These are phyloP conservation scores for Globisporangium polare DNA, from an alignment of 352 stramenopile genomes.

Conservation along the genomic window DNA sequence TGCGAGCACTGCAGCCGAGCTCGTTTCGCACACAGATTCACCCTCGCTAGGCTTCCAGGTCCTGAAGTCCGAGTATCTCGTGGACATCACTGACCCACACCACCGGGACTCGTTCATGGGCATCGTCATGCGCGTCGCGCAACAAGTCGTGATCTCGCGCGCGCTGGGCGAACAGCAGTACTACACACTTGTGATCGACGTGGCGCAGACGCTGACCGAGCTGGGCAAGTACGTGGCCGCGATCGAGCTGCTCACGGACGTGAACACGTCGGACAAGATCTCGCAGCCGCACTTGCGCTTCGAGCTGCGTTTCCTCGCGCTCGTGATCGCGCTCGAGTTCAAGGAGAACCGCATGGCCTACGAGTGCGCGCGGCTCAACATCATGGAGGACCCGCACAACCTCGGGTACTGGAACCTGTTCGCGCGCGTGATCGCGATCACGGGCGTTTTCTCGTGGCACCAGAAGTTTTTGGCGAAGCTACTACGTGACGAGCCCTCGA, in stretches of 20 bases:
- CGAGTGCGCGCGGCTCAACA: slow-evolving; percentile 82
- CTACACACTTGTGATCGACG: slow-evolving; percentile 77
- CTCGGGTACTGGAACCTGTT: slow-evolving; percentile 86
- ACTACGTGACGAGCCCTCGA: slow-evolving; percentile 67
- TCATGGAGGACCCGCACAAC: slow-evolving; percentile 80
- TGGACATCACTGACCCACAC: slow-evolving; percentile 69
- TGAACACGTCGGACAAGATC: slow-evolving; percentile 87
- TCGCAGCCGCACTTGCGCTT: slow-evolving; percentile 64
- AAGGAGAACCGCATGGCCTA: slow-evolving; percentile 87
- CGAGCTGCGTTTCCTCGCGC: slow-evolving; percentile 74
- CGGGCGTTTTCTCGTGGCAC: slow-evolving; percentile 83
- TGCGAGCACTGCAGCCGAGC: slow-evolving; percentile 40
- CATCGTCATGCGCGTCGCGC: slow-evolving; percentile 79
- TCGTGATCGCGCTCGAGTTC: slow-evolving; percentile 83
- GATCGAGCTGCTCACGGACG: slow-evolving; percentile 82
- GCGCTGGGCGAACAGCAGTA: slow-evolving; percentile 69
- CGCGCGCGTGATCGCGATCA: slow-evolving; percentile 77
- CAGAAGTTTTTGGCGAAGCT: slow-evolving; percentile 86
- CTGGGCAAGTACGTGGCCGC: slow-evolving; percentile 78
- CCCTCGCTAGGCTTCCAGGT: slow-evolving; percentile 75
- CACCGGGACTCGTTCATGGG: slow-evolving; percentile 82
- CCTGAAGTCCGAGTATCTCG: slow-evolving; percentile 78
- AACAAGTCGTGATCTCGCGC: slow-evolving; percentile 78
- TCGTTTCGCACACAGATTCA: slow-evolving; percentile 53
- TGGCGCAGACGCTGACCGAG: slow-evolving; percentile 74